Conservation (phyloP, 495 filamentous ascomycete species). For the Tuber microsphaerosporum region DNA sequence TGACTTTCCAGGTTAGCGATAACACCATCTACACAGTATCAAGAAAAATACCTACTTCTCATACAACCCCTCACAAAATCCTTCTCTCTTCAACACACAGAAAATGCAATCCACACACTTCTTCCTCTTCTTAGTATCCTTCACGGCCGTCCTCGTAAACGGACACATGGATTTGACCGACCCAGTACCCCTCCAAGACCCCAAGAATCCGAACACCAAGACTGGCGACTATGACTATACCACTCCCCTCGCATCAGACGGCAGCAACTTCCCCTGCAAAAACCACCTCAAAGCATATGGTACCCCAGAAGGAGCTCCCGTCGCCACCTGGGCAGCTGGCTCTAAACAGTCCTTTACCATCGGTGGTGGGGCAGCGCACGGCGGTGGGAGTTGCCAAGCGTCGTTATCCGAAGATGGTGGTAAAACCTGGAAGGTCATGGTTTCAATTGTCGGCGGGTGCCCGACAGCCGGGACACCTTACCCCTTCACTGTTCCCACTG, state of each 20-base stretch:
- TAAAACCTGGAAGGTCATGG: slow-evolving; percentile 56
- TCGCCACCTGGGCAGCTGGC: slow-evolving; percentile 53
- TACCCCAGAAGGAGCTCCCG: slow-evolving; percentile 45
- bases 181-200: slow-evolving; percentile 50
- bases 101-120: neutral
- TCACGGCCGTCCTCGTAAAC: slow-evolving; percentile 14
- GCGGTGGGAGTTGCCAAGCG: slow-evolving; percentile 61
- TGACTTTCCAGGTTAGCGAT: neutral
- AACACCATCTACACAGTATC: neutral
- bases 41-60: neutral
- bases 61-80: neutral
- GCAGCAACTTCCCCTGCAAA: slow-evolving; percentile 60
- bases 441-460: slow-evolving; percentile 59
- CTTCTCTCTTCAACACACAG: neutral
- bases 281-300: slow-evolving; percentile 52
- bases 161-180: slow-evolving; percentile 57
- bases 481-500: slow-evolving; percentile 58
- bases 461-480: slow-evolving; percentile 47
- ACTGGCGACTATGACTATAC: slow-evolving; percentile 54
- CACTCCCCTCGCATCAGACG: slow-evolving; percentile 48
- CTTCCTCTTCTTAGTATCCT: neutral
- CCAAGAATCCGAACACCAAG: slow-evolving; percentile 48
- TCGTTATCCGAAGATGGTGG: slow-evolving; percentile 59
- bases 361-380: slow-evolving; percentile 49
- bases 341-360: slow-evolving; percentile 54